These are phyloP conservation scores for Gynostemma pentaphyllum DNA, from an alignment of 306 rosid species.

Conservation along the genomic window DNA sequence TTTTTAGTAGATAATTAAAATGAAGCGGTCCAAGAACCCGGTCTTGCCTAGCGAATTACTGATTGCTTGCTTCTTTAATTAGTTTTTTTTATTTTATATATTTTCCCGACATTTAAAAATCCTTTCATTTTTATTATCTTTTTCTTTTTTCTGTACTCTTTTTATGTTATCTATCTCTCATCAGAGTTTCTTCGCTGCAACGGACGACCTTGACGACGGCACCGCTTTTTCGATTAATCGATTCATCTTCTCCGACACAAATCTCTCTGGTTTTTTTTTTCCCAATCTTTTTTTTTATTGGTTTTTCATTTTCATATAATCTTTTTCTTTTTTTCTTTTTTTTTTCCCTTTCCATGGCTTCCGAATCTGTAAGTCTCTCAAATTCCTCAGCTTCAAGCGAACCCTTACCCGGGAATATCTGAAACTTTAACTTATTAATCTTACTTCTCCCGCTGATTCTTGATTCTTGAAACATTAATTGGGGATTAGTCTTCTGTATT, in stretches of 20 bases:
- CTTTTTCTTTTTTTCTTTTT: no score
- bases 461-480: slow-evolving; percentile 23
- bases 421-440: slow-evolving; percentile 19
- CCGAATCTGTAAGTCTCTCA: slow-evolving; percentile 8
- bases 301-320: background rate
- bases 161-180: slow-evolving; percentile 4
- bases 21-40: slow-evolving; percentile 9
- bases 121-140: slow-evolving; percentile 2
- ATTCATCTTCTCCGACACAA: background rate
- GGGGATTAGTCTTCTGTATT: slow-evolving; percentile 14
- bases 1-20: background rate
- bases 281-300: background rate
- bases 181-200: slow-evolving; percentile 8
- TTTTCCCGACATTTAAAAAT: slow-evolving; percentile 1
- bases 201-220: slow-evolving; percentile 13
- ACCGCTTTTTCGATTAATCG: slow-evolving; percentile 1
- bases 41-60: background rate
- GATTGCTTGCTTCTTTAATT: slow-evolving; percentile 5
- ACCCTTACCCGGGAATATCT: background rate
- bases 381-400: slow-evolving; percentile 11
- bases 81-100: no score
- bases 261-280: slow-evolving; percentile 6
- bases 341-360: no score
- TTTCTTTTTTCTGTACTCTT: slow-evolving; percentile 1
- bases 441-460: slow-evolving; percentile 10